These are phyloP conservation scores for Sambucus nigra DNA, from an alignment of 129 eudicot genomes.

Conservation along the genomic window DNA sequence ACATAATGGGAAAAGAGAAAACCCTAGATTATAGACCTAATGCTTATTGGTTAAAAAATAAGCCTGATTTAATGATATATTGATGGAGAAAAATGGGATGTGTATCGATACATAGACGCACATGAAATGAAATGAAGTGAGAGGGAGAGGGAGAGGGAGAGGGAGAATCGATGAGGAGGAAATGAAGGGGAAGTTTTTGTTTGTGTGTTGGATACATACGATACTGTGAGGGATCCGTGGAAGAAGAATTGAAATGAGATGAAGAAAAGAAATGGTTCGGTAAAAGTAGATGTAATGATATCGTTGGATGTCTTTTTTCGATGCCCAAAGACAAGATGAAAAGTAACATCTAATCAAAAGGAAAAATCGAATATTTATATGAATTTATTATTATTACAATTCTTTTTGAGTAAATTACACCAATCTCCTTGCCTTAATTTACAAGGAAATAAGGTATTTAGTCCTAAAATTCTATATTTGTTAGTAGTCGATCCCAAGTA, in stretches of 20 bases:
- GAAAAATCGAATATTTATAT: no score
- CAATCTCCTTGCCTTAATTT: no score
- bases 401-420: no score
- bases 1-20: not conserved
- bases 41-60: not conserved
- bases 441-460: no score
- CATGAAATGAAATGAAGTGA: not conserved
- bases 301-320: not conserved
- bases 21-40: not conserved
- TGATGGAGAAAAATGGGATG: not conserved
- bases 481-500: no score
- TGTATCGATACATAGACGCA: not conserved
- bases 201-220: not conserved
- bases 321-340: no score
- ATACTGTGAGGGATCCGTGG: not conserved
- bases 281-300: not conserved
- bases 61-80: not conserved
- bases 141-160: not conserved
- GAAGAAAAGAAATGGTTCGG: not conserved
- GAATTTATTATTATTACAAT: no score
- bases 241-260: not conserved
- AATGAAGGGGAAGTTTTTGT: not conserved
- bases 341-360: no score
- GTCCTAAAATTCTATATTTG: no score
- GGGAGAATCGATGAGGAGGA: not conserved